phyloP scores from a whole-genome alignment of 768 basidiomycete genomes.

The Harrya chromipes region DNA sequence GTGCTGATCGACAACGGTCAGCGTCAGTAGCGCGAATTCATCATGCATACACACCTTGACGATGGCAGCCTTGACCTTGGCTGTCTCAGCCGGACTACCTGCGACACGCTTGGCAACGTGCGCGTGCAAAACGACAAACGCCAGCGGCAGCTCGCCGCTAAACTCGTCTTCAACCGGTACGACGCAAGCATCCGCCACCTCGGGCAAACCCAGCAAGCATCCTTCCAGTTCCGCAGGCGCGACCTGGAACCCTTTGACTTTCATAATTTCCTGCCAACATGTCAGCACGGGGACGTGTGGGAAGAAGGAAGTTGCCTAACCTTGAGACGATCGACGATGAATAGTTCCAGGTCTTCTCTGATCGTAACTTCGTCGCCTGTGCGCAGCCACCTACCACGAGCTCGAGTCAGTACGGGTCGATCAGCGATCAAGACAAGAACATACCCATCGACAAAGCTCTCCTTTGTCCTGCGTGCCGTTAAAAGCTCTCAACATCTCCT shows the following conservation, averaged over 20 bases:
- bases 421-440: slow-evolving; percentile 6
- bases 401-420: neutral
- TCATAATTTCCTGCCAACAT: slow-evolving; percentile 53
- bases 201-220: slow-evolving; percentile 56
- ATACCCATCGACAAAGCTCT: slow-evolving; percentile 67
- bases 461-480: slow-evolving; percentile 47
- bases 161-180: slow-evolving; percentile 67
- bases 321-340: slow-evolving; percentile 64
- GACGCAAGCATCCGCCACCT: slow-evolving; percentile 61
- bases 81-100: slow-evolving; percentile 26
- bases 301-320: slow-evolving; percentile 24
- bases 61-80: slow-evolving; percentile 44
- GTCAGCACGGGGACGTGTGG: slow-evolving; percentile 3
- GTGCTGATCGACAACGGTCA: slow-evolving; percentile 32
- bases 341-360: slow-evolving; percentile 51
- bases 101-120: slow-evolving; percentile 38
- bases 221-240: slow-evolving; percentile 73
- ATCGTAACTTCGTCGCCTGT: slow-evolving; percentile 67
- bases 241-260: slow-evolving; percentile 71
- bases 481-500: neutral
- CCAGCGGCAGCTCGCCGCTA: slow-evolving; percentile 69
- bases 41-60: slow-evolving; percentile 37
- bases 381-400: slow-evolving; percentile 51
- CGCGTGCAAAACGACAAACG: slow-evolving; percentile 55
- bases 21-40: neutral